Conservation (phyloP, 495 filamentous ascomycete genomes). For the Hypoxylon fragiforme region DNA sequence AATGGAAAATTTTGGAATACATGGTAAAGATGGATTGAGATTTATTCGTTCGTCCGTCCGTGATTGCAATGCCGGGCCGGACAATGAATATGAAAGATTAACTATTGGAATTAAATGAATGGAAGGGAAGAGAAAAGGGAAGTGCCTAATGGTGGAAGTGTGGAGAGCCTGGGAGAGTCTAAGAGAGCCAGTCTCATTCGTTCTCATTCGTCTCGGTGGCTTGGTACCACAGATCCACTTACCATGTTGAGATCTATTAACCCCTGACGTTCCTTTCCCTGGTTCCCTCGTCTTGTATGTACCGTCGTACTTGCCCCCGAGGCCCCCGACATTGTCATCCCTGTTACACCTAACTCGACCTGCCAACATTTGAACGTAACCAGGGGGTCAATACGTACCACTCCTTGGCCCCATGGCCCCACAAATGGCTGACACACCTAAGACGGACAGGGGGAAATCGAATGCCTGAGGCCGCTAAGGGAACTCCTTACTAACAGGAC, state of each 20-base stretch:
- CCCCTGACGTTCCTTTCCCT: conserved; percentile 22
- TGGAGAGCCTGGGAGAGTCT: neutral
- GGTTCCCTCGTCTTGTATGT: neutral
- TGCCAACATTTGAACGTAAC: neutral
- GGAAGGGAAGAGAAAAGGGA: conserved; percentile 19
- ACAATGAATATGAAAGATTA: too few relatives aligned
- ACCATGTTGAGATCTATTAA: conserved; percentile 23
- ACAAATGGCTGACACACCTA: conserved; percentile 28
- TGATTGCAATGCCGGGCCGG: conserved; percentile 12
- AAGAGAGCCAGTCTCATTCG: neutral
- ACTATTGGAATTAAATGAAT: conserved; percentile 12
- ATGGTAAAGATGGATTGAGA: neutral
- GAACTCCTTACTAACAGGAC: conserved; percentile 29
- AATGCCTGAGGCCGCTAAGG: conserved; percentile 21
- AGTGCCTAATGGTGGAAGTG: conserved; percentile 1
- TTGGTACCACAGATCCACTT: conserved; percentile 33
- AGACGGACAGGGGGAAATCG: conserved; percentile 1
- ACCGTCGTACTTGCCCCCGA: conserved; percentile 15
- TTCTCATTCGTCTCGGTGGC: conserved; percentile 29
- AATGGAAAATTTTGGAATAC: neutral
- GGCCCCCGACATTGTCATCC: conserved; percentile 3
- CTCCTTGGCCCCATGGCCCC: conserved; percentile 18
- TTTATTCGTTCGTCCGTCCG: too few relatives aligned
- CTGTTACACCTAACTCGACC: conserved; percentile 15
- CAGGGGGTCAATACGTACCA: conserved; percentile 12